phyloP scores from a whole-genome alignment of 2,329 filamentous ascomycete species.

The Botrytis galanthina region DNA sequence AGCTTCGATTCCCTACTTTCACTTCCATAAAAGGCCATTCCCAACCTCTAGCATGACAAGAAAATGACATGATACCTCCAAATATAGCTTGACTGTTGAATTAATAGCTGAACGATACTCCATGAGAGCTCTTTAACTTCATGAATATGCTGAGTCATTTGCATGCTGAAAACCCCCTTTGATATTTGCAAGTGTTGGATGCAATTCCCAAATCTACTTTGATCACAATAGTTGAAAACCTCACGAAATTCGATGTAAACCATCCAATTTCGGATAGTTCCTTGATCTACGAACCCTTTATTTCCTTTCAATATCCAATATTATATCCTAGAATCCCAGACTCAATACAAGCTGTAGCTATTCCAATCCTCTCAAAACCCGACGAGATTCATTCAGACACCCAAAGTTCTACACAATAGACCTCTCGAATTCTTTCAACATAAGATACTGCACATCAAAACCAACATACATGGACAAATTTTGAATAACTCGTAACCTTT shows the following conservation, averaged over 20 bases:
- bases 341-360: not conserved
- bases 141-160: too few species aligned
- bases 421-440: not conserved
- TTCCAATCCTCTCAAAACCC: not conserved
- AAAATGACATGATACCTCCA: not conserved
- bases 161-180: not conserved
- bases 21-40: rapidly evolving
- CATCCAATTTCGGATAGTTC: rapidly evolving
- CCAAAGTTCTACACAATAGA: too few species aligned
- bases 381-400: not conserved
- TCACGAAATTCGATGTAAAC: too few species aligned
- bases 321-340: not conserved
- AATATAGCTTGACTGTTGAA: rapidly evolving
- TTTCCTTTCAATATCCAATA: not conserved
- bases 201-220: not conserved
- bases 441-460: not conserved
- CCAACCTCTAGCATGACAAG: rapidly evolving
- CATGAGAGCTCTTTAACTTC: too few species aligned
- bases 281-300: not conserved
- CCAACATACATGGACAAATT: not conserved
- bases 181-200: too few species aligned
- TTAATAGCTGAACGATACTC: not conserved
- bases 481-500: not conserved
- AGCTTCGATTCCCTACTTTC: too few species aligned
- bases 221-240: not conserved